Evolutionary conservation across 164 flowering plant species (phyloP), one percentile per base, ranked within the genome.

Genomic region (Aristolochia californica): DNA sequence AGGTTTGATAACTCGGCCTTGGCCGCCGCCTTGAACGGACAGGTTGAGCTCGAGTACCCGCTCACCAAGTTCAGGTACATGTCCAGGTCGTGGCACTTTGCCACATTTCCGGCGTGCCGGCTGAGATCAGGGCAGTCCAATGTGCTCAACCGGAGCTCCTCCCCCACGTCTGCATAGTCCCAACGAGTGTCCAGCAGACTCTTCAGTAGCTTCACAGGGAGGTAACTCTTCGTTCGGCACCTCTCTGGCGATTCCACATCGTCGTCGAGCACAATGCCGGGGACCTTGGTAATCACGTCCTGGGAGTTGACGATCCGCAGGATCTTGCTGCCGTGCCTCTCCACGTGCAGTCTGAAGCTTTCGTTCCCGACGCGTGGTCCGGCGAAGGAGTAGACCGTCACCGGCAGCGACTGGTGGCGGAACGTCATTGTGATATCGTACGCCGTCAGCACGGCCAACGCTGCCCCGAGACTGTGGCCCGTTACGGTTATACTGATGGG

Each of bases 391-490:
- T 83, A 57, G 9, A 85, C 88, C 0, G 87, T 78, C 55, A 80
- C 82, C 10, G 71, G 16, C 13, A 81, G 83, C 0, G 69, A 24
- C 5, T 56, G 7, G 10, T 58, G 24, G 12, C 57, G 51, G 53
- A 83, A 77, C 9, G 62, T 63, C 13, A 73, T 69, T 0, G 65
- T 67, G 15, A 85, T 71, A n/a, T 85, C 93, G 55, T 80, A 70
- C 0, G 87, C 93, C 0, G 85, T 62, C 0, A 85, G 74, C 0
- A 75, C 74, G 0, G 87, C 93, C 1, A 85, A 75, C 0, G 96
- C 96, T 0, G 96, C 96, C 0, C 96, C 96, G 2, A 87, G 78
- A 57, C 96, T 87, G 63, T 87, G 96, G 0, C 96, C 91, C 1
- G 89, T 82, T 12, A 87, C 64, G 0, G 91, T 88, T 1, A 88